Evolutionary conservation across 164 flowering plant genomes (phyloP), one percentile per base, ranked within the genome.

Genomic region (Vitis riparia): DNA sequence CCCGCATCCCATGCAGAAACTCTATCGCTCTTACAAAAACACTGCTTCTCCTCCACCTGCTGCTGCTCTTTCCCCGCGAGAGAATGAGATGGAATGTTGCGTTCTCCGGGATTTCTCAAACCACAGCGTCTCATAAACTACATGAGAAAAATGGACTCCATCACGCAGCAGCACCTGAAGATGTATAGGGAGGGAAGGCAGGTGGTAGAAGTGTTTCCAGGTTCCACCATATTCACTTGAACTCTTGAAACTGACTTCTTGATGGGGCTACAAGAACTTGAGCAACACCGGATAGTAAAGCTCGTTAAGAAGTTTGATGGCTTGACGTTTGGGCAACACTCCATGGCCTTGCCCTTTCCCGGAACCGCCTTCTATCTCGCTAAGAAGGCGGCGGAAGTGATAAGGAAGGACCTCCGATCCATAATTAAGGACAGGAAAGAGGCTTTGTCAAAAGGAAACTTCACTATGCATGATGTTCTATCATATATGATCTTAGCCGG

Each of bases 281-380:
- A 71, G 57, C 82, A n/a, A 78, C 78, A 50, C 86, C 82, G 9
- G 85, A 72, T 88, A 0, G 75, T 57, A 0, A 71, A 58, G 52
- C 65, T 88, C 1, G 70, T 64, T 5, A 76, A 51, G 1, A 81
- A 81, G 5, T 86, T 86, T 65, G 3, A 68, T 9, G 17, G 10
- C 2, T 1, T 85, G n/a, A 75, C 79, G 1, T 51, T 77, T 0
- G 88, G 88, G 1, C 59, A 83, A 61, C 58, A 79, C 7, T 76
- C 86, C 0, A 49, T 82, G 11, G 87, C 85, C 14, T 71, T 83
- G 4, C 77, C 83, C 67, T 49, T 89, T 19, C 93, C 91, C 0
- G 89, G 88, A 11, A 87, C 89, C 2, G 73, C 84, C 1, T 82
- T 75, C 53, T 51, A 75, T 51, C 15, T 53, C 3, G 89, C 76